phyloP scores from a whole-genome alignment of 2,329 filamentous ascomycete species.

The Verticillium dahliae region DNA sequence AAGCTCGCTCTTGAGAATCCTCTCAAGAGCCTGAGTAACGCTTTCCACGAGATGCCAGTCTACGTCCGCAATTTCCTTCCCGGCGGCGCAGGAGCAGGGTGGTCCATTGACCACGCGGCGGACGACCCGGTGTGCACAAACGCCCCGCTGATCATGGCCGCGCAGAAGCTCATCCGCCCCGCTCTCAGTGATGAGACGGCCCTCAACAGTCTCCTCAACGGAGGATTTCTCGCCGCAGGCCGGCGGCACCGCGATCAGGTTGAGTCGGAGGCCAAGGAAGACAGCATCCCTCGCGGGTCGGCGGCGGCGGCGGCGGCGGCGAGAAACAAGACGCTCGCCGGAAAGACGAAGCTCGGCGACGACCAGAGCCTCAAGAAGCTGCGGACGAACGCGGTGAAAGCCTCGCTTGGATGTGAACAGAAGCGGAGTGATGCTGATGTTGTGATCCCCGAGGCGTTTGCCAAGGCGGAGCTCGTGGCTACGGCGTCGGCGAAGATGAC shows the following conservation, averaged over 20 bases:
- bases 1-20: conserved; percentile 50
- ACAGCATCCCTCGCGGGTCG: background rate
- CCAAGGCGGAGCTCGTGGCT: conserved; percentile 59
- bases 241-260: conserved; percentile 25
- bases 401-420: conserved; percentile 13
- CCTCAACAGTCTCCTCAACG: conserved; percentile 41
- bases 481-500: conserved; percentile 83
- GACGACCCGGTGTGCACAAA: conserved; percentile 45
- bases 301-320: background rate
- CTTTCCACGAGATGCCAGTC: conserved; percentile 71
- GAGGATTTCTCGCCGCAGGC: conserved; percentile 26
- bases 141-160: conserved; percentile 39
- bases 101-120: conserved; percentile 57
- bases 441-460: conserved; percentile 42
- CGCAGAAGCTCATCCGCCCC: conserved; percentile 46
- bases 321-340: conserved; percentile 21
- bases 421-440: conserved; percentile 12
- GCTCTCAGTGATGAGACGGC: conserved; percentile 34
- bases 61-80: conserved; percentile 61
- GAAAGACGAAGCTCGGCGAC: conserved; percentile 36
- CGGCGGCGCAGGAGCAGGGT: conserved; percentile 48
- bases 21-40: conserved; percentile 61
- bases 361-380: conserved; percentile 24
- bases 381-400: conserved; percentile 21
- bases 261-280: conserved; percentile 9